A percentile compares a stretch with the other conserved stretches of the same genome.
phyloP scores from a whole-genome alignment of 768 basidiomycete genomes.

The Botryobasidium botryosum region DNA sequence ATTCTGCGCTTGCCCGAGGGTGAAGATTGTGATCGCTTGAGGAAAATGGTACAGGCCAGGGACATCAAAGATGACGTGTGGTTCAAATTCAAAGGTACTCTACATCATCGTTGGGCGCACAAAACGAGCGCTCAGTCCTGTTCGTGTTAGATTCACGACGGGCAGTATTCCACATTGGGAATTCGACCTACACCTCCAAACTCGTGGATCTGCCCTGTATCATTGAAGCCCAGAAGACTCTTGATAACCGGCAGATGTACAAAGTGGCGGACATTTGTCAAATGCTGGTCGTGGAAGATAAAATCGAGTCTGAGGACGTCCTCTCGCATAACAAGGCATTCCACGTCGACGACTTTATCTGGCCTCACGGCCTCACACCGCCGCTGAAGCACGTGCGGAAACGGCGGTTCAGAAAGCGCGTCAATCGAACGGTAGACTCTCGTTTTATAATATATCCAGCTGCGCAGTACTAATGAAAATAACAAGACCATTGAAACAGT shows the following conservation, averaged over 20 bases:
- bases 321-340: slow-evolving; percentile 44
- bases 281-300: slow-evolving; percentile 29
- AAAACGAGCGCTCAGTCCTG: slow-evolving; percentile 5
- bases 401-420: slow-evolving; percentile 78
- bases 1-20: slow-evolving; percentile 78
- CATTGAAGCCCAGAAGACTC: slow-evolving; percentile 86
- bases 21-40: slow-evolving; percentile 59
- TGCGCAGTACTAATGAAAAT: neutral
- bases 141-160: slow-evolving; percentile 59
- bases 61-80: slow-evolving; percentile 74
- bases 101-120: neutral
- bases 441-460: neutral
- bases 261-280: slow-evolving; percentile 98
- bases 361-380: slow-evolving; percentile 91
- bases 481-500: slow-evolving; percentile 84
- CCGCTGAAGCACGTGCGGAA: slow-evolving; percentile 83
- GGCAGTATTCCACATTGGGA: slow-evolving; percentile 76
- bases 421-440: slow-evolving; percentile 53
- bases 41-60: slow-evolving; percentile 64
- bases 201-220: slow-evolving; percentile 92
- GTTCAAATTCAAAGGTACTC: slow-evolving; percentile 92
- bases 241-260: slow-evolving; percentile 95
- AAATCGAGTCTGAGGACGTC: slow-evolving; percentile 53
- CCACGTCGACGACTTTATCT: slow-evolving; percentile 90
- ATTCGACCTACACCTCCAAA: slow-evolving; percentile 70